These are phyloP conservation scores for Aureobasidium sp. DNA, from an alignment of 2,329 filamentous ascomycete species.

Conservation along the genomic window DNA sequence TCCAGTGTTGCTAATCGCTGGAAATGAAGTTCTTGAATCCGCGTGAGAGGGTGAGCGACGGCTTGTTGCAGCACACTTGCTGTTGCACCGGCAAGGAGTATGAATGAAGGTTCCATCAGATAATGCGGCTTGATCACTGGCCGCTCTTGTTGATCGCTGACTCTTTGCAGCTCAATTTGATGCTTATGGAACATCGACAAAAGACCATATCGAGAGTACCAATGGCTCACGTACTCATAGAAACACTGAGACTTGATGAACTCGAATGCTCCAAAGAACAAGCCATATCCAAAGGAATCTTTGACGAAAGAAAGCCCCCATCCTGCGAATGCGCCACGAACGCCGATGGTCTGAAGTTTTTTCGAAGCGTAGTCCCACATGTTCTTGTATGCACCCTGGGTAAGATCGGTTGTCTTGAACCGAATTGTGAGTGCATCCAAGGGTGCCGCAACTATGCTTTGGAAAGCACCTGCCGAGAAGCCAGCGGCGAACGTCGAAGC, in stretches of 20 bases:
- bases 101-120: conserved; percentile 64
- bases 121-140: conserved; percentile 66
- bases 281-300: conserved; percentile 60
- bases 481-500: conserved; percentile 62
- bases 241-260: conserved; percentile 68
- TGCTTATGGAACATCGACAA: conserved; percentile 29
- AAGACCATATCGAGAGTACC: conserved; percentile 48
- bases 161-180: conserved; percentile 24
- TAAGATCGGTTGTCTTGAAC: conserved; percentile 57
- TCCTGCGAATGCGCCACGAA: conserved; percentile 66
- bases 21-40: conserved; percentile 67
- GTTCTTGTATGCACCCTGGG: conserved; percentile 55
- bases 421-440: conserved; percentile 69
- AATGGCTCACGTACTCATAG: conserved; percentile 64
- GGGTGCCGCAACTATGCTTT: conserved; percentile 66
- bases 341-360: conserved; percentile 64
- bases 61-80: conserved; percentile 63
- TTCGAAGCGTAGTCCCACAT: conserved; percentile 67
- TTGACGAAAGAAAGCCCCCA: conserved; percentile 64
- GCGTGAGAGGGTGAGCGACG: conserved; percentile 63
- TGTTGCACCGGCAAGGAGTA: conserved; percentile 60
- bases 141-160: conserved; percentile 23
- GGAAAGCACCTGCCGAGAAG: conserved; percentile 59
- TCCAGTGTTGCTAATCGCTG: conserved; percentile 67
- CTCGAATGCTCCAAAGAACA: conserved; percentile 72